A percentile compares a stretch with the other conserved stretches of the same genome.
Conservation (phyloP, 208 protist species). For the Wallacemonas collosoma region DNA sequence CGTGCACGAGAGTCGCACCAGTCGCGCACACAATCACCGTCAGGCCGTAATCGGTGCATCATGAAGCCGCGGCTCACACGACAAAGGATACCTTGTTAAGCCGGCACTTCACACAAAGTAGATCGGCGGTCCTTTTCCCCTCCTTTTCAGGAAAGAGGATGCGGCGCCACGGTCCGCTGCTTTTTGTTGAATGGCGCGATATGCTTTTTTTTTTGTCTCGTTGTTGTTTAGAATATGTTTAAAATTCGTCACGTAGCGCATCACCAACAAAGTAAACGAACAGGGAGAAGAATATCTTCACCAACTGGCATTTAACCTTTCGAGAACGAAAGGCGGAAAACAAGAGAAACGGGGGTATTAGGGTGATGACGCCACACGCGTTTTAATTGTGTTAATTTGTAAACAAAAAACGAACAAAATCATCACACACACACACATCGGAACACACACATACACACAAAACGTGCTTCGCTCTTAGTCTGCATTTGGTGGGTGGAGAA, state of each 20-base stretch:
- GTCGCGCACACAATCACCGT: too few relatives aligned
- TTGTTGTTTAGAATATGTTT: too few relatives aligned
- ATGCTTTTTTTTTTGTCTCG: not conserved
- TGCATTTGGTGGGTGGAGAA: not conserved
- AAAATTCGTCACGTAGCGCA: conserved; percentile 1
- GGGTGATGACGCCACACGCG: not conserved
- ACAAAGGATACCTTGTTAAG: too few relatives aligned
- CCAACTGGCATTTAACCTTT: not conserved
- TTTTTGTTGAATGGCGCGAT: too few relatives aligned
- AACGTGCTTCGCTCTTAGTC: not conserved
- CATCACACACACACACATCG: not conserved
- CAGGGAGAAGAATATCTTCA: not conserved
- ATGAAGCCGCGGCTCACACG: too few relatives aligned
- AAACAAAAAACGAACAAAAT: conserved; percentile 1
- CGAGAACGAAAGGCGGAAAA: conserved; percentile 7
- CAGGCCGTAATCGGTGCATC: too few relatives aligned
- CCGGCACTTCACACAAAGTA: not conserved
- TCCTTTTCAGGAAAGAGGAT: too few relatives aligned
- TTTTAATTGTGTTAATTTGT: conserved; percentile 3
- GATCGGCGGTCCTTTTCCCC: not conserved
- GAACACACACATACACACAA: not conserved
- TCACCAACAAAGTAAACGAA: conserved; percentile 6
- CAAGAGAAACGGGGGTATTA: not conserved
- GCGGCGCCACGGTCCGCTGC: too few relatives aligned
- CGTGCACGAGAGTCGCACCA: too few relatives aligned